Evolutionary conservation across 2,329 filamentous ascomycete genomes (phyloP), one percentile per base, ranked within the genome.

Genomic region (Dryadomyces sulphureus): DNA sequence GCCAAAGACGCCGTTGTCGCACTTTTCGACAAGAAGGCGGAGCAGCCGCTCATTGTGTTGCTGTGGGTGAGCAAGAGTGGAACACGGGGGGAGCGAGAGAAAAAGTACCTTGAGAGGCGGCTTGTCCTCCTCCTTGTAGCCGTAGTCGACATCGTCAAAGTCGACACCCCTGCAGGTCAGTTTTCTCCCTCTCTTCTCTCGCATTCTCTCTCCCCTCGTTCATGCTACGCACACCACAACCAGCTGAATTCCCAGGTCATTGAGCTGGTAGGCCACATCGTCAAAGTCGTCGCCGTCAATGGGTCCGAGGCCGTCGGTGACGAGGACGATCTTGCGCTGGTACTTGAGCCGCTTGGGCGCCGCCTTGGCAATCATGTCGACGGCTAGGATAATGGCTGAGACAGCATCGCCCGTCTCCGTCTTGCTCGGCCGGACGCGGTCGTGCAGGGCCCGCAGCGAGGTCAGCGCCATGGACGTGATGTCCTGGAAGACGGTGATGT

Each of bases 121-220:
- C 59, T 98, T 98, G 52, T 84, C 76, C 60, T 95, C 88, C 64
- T 96, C 90, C 60, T 94, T 94, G 59, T 86, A 84, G 38, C 89
- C 89, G 57, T 82, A 94, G 2, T 94, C 88, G 1, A 77, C 60
- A 59, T 95, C 88, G 58, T 98, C 88, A 61, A 98, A 96, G 60
- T 98, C 92, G 17, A 94, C 77, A 14, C 92, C 92, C 45, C 83
- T 89, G 38, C 7, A 41, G 2, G 17, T 43, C 34, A 46, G 34
- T 8, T 34, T 24, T 32, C 5, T 32, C 9, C 24, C 16, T 35
- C 32, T n/a, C 16, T 35, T 17, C 16, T 35, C 6, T 17, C 32
- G 5, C 16, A 5, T 7, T 32, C 19, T 32, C 8, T 32, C 11
- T 22, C 17, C n/a, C 17, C 4, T n/a, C 34, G 14, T 19, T 19